phyloP scores from a whole-genome alignment of 2,329 filamentous ascomycete species.

The Leptodontidium sp. region DNA sequence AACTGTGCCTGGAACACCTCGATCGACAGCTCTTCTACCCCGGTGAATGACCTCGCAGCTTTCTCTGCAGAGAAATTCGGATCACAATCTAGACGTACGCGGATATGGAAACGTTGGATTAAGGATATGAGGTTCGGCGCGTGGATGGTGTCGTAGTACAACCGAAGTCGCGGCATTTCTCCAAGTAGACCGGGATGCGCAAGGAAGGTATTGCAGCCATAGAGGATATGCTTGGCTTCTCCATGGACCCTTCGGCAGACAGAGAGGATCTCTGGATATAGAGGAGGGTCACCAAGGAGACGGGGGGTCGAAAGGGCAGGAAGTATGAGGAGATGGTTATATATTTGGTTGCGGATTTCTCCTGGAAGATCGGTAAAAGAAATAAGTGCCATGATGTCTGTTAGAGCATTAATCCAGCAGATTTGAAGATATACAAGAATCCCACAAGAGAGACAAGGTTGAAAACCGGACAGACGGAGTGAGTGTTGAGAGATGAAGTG shows the following conservation, averaged over 20 bases:
- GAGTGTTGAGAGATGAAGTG: conserved; percentile 2
- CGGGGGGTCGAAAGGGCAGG: conserved; percentile 34
- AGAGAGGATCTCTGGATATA: conserved; percentile 46
- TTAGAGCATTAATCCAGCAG: not conserved
- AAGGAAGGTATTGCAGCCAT: conserved; percentile 57
- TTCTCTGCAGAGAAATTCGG: conserved; percentile 52
- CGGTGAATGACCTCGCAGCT: conserved; percentile 53
- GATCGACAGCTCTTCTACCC: conserved; percentile 56
- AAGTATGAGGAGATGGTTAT: conserved; percentile 43
- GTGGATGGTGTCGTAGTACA: conserved; percentile 48
- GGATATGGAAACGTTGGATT: conserved; percentile 55
- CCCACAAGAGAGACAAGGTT: not conserved
- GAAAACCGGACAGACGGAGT: conserved; percentile 8
- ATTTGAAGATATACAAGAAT: not conserved
- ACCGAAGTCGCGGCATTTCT: conserved; percentile 53
- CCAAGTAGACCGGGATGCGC: conserved; percentile 57
- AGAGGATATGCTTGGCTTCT: conserved; percentile 52
- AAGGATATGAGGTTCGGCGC: conserved; percentile 44
- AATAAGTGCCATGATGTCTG: conserved; percentile 29
- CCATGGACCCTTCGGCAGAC: conserved; percentile 36
- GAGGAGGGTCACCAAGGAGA: conserved; percentile 35
- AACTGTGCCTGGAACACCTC: conserved; percentile 57
- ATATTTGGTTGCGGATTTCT: conserved; percentile 69
- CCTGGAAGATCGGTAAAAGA: conserved; percentile 56
- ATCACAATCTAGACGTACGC: conserved; percentile 58